Percentiles rank a stretch among this genome's conserved stretches.
phyloP scores from a whole-genome alignment of 148 eudicot species.

The Fagopyrum homotropicum region DNA sequence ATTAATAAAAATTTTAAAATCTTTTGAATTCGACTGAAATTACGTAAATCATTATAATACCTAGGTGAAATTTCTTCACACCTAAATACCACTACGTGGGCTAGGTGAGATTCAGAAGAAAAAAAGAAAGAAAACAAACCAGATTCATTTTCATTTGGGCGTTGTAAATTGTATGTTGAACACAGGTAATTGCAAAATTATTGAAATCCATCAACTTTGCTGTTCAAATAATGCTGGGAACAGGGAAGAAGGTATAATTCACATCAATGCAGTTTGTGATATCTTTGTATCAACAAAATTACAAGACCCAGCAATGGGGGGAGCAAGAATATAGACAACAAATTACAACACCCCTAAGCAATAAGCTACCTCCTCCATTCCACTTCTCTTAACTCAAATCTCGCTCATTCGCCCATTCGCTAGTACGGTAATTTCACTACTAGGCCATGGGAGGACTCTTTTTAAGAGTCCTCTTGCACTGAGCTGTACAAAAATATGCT shows the following conservation, averaged over 20 bases:
- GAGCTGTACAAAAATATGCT: not conserved
- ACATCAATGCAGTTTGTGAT: conserved; percentile 8
- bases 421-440: not conserved
- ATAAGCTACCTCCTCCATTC: not conserved
- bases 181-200: no score
- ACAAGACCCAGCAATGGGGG: conserved; percentile 21
- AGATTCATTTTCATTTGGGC: no score
- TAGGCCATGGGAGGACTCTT: not conserved
- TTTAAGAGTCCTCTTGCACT: not conserved
- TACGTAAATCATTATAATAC: no score
- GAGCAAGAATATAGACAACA: conserved; percentile 21
- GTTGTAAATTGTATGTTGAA: no score
- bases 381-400: not conserved
- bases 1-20: no score
- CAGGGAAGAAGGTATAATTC: not conserved
- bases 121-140: no score
- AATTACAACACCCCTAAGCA: conserved; percentile 22
- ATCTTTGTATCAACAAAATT: conserved; percentile 22
- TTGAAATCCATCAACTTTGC: not conserved
- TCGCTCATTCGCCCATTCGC: not conserved
- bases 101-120: no score
- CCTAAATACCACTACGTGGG: no score
- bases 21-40: no score
- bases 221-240: not conserved
- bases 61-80: no score